phyloP scores from a whole-genome alignment of 2,329 filamentous ascomycete genomes.

The Aspergillus vadensis region DNA sequence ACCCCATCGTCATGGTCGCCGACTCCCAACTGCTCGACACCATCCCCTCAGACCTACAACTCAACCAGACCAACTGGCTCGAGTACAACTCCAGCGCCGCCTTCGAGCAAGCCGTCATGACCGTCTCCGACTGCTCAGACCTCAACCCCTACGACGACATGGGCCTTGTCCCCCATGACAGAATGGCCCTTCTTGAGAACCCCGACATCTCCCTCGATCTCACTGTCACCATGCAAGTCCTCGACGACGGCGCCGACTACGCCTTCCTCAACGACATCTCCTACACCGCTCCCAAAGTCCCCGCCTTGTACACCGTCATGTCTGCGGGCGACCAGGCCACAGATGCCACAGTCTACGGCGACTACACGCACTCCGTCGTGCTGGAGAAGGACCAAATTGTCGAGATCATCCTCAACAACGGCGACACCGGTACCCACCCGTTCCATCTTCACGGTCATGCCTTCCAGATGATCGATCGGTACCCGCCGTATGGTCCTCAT shows the following conservation, averaged over 20 bases:
- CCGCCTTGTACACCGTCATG: conserved; percentile 31
- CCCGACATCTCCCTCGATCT: conserved; percentile 65
- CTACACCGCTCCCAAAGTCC: conserved; percentile 28
- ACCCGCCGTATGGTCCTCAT: conserved; percentile 57
- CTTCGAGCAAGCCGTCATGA: conserved; percentile 30
- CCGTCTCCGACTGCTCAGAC: conserved; percentile 36
- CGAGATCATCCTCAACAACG: conserved; percentile 49
- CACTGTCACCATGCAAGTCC: conserved; percentile 67
- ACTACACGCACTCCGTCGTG: conserved; percentile 58
- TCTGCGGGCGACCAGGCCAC: conserved; percentile 46
- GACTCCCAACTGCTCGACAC: conserved; percentile 34
- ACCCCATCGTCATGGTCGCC: conserved; percentile 56
- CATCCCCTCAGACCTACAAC: conserved; percentile 37
- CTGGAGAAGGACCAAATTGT: conserved; percentile 44
- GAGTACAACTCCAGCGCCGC: conserved; percentile 57
- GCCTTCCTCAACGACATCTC: conserved; percentile 31
- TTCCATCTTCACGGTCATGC: conserved; percentile 59
- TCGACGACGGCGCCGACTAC: conserved; percentile 38
- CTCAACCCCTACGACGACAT: conserved; percentile 75
- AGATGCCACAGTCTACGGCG: conserved; percentile 65
- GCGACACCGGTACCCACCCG: conserved; percentile 48
- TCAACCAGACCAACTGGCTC: conserved; percentile 62
- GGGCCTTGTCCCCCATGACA: conserved; percentile 68
- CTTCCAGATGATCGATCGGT: conserved; percentile 69
- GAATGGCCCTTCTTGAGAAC: conserved; percentile 59